These are phyloP conservation scores for Septoria linicola DNA, from an alignment of 2,329 filamentous ascomycete genomes.

Conservation along the genomic window DNA sequence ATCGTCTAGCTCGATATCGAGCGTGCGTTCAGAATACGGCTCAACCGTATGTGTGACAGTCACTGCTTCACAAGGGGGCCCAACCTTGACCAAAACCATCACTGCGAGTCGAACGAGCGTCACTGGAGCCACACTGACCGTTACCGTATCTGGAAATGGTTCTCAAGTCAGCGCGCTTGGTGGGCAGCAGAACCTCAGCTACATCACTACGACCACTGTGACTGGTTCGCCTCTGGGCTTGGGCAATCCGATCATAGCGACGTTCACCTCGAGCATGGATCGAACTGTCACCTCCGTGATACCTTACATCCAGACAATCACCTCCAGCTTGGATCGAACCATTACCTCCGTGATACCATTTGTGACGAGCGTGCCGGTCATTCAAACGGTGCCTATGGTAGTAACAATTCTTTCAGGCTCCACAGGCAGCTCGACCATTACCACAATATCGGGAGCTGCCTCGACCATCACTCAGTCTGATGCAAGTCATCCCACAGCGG, in stretches of 20 bases:
- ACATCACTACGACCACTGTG: constrained; percentile 16
- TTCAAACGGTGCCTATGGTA: constrained; percentile 19
- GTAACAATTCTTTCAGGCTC: constrained; percentile 19
- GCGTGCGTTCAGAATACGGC: constrained; percentile 11
- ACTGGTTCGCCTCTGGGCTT: constrained; percentile 11
- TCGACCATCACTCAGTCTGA: neutral
- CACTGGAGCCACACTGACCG: constrained; percentile 15
- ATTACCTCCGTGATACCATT: constrained; percentile 15
- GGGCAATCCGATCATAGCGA: too few species aligned
- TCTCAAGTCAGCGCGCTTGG: constrained; percentile 5
- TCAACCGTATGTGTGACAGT: constrained; percentile 17
- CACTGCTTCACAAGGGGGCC: constrained; percentile 8
- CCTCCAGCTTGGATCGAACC: constrained; percentile 11
- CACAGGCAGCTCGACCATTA: constrained; percentile 5
- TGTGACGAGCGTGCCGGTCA: constrained; percentile 16
- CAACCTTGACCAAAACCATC: constrained; percentile 13
- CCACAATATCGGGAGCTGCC: neutral
- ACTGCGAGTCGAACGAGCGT: constrained; percentile 9
- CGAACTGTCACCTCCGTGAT: too few species aligned
- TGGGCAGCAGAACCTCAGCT: constrained; percentile 11
- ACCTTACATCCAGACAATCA: neutral
- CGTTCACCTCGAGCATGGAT: too few species aligned
- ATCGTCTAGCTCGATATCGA: neutral
- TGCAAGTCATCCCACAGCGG: neutral
- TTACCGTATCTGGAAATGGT: constrained; percentile 17